Evolutionary conservation across 176 grass and related monocot species (phyloP), one percentile per base, ranked within the genome.

Genomic region (Oryza punctata): DNA sequence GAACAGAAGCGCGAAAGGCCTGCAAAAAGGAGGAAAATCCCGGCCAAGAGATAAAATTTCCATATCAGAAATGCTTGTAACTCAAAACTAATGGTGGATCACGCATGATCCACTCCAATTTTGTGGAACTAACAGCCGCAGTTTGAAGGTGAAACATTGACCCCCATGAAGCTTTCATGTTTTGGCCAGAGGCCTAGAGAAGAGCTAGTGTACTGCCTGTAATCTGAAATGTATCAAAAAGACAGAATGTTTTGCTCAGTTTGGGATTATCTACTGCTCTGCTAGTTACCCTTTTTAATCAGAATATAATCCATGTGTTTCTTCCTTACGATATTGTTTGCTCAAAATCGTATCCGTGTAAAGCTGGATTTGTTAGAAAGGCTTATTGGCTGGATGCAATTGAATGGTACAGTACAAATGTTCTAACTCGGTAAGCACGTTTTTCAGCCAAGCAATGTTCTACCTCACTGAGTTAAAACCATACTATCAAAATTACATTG

Each of bases 21-120:
- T 13, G 33, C 60, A 24, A 95, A 95, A 67, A 88, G 81, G 74
- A 93, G 95, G 71, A 90, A 88, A 60, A 14, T 91, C n/a, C 75
- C 40, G 1, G 45, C 70, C 35, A 91, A 93, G 26, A 88, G 78
- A 63, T 85, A 75, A 79, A 79, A 43, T 60, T 12, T 25, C 10
- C 27, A 63, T 12, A 47, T n/a, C 28, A 21, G 37, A 33, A 85
- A 54, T 18, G 30, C 11, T 54, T 1, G 7, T 66, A 13, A 63
- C 26, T 3, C 2, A 32, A 43, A 13, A 27, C 64, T 27, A 14
- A 26, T 27, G 21, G 27, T 38, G 66, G 82, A 64, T 44, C 41
- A n/a, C n/a, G n/a, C n/a, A 67, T 59, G 78, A 27, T 44, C 65
- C 24, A 18, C 21, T 59, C 12, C 57, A 89, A n/a, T 77, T 81